Evolutionary conservation across 139 green algal species (phyloP).

Genomic region (Chlamydomonas eustigma): DNA sequence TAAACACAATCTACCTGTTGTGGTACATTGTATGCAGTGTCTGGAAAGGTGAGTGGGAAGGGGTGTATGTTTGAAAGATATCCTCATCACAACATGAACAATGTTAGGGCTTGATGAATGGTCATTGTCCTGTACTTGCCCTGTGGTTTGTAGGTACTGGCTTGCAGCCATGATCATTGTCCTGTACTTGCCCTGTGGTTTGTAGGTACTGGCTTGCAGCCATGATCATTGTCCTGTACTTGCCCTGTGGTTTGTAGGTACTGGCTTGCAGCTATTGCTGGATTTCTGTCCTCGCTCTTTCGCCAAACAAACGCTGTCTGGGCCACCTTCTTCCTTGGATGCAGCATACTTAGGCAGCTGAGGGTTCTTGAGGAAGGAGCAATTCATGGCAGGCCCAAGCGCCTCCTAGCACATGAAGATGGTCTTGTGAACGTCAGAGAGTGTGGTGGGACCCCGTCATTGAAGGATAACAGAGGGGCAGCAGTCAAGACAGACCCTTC

Average conservation of each 20-base stretch:
- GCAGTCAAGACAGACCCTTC: no score
- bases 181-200: neutral
- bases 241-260: slow-evolving; percentile 53
- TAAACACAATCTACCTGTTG: no score
- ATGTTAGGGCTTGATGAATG: neutral
- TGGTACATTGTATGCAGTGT: no score
- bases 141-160: neutral
- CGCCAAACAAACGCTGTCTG: slow-evolving; percentile 94
- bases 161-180: neutral
- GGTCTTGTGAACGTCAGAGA: neutral
- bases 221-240: slow-evolving; percentile 49
- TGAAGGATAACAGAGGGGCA: no score
- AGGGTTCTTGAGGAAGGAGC: neutral
- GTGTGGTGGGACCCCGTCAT: neutral
- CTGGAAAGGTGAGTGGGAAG: no score
- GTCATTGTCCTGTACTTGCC: neutral
- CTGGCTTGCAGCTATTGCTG: slow-evolving; percentile 34
- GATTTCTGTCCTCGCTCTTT: slow-evolving; percentile 53
- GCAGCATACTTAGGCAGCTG: slow-evolving; percentile 13
- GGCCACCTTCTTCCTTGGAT: slow-evolving; percentile 63
- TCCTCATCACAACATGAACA: neutral
- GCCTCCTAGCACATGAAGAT: neutral
- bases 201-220: neutral
- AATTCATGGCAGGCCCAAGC: neutral
- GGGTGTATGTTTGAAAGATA: neutral